Base-by-base conservation (phyloP, 495 filamentous ascomycete species). In the Darksidea phi region DNA sequence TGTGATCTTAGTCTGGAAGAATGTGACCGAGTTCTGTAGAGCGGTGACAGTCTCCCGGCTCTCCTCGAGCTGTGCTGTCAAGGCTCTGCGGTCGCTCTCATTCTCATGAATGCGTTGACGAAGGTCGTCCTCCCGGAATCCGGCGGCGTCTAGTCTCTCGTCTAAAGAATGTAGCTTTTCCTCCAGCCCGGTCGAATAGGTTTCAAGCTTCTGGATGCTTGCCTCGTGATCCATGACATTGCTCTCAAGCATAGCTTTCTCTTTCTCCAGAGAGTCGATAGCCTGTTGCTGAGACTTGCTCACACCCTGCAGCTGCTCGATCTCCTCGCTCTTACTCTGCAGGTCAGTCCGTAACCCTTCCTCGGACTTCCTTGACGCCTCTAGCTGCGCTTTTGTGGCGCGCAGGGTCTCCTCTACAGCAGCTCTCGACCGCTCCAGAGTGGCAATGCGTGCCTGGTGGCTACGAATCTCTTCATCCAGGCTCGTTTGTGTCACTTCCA, bases 391-490 rank as follows among this genome's bases (percentile, higher is more conserved):
- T 13, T 55, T 42, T 0, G 61, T 64, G 13, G 48, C 48, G 4
- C 57, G 49, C 0, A 68, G 34, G n/a, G 6, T 57, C 15, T 64
- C 55, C 24, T 68, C 57, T 0, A 58, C 32, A 0, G 13, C 46
- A 11, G 23, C 56, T 24, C 41, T 57, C 1, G 66, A 63, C 42
- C 37, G 34, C 26, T 68, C 50, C 12, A 68, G 47, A 24, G 60
- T 20, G 4, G 50, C 17, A 17, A 68, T 57, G 5, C 66, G 60
- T 6, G 56, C 25, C 23, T 54, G 45, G 49, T 68, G 53, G 23
- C 47, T 36, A 18, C 25, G 36, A 7, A 68, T 61, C 18, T 68
- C 56, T 23, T 64, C 47, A 21, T 68, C 52, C 1, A 68, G 52
- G 7, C 47, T 47, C 13, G 26, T 17, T 18, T 28, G 55, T 5